A percentile compares a stretch with the other conserved stretches of the same genome.
Conservation (phyloP, 78 protist species). For the Diacronema lutheri region DNA sequence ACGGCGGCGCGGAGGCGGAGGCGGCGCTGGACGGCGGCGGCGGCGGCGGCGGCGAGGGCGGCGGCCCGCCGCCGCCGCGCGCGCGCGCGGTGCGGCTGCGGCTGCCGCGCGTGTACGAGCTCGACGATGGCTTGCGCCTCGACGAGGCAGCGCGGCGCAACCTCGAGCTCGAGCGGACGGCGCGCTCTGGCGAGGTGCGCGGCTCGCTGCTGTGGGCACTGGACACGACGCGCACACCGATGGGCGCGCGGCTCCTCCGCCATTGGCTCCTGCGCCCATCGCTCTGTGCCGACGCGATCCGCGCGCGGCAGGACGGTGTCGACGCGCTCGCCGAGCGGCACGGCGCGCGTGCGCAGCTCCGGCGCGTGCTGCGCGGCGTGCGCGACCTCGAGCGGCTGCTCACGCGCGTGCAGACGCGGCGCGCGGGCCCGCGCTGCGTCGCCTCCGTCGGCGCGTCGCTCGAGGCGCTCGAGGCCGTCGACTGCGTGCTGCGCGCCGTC, state of each 20-base stretch:
- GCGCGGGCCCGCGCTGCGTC: background rate
- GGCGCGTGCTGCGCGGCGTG: background rate
- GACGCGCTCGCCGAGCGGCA: background rate
- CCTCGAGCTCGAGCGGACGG: no score
- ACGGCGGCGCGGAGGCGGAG: no score
- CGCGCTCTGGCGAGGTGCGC: no score
- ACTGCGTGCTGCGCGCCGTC: background rate
- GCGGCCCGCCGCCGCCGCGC: no score
- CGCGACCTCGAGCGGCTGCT: slow-evolving; percentile 45
- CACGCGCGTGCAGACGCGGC: slow-evolving; percentile 15
- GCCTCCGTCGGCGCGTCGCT: background rate
- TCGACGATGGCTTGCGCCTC: no score
- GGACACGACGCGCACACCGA: background rate
- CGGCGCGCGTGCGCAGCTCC: background rate
- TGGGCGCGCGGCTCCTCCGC: slow-evolving; percentile 25
- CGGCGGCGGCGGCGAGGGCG: no score
- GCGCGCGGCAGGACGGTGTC: slow-evolving; percentile 26
- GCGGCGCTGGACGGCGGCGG: no score
- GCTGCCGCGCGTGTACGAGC: no score
- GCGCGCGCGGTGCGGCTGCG: no score
- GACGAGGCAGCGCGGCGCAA: no score
- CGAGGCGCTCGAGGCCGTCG: background rate
- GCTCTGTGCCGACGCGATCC: background rate
- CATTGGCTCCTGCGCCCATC: slow-evolving; percentile 23
- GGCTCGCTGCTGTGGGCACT: no score